Percentiles rank a stretch among this genome's conserved stretches.
Evolutionary conservation across 192 early-diverging fungal genomes (phyloP).

Genomic region (Coemansia sp.): DNA sequence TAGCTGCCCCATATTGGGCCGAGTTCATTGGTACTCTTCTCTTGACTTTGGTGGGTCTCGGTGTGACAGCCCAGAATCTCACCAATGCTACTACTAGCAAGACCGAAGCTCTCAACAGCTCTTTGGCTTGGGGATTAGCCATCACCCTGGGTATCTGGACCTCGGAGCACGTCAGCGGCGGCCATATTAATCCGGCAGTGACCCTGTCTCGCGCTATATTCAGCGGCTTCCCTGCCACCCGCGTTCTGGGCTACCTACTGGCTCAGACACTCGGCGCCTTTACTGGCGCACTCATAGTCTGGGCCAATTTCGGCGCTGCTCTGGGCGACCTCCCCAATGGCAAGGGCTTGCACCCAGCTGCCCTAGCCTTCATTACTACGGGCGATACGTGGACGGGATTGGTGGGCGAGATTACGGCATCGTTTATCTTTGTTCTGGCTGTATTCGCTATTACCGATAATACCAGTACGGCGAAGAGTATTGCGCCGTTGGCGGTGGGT

Average conservation of each 20-base stretch:
- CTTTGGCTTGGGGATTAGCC: slow-evolving; percentile 36
- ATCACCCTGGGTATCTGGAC: slow-evolving; percentile 37
- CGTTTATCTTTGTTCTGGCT: slow-evolving; percentile 58
- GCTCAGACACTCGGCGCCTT: slow-evolving; percentile 55
- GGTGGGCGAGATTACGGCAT: slow-evolving; percentile 57
- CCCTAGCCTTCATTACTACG: slow-evolving; percentile 32
- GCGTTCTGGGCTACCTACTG: slow-evolving; percentile 38
- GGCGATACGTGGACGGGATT: slow-evolving; percentile 24
- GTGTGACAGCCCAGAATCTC: slow-evolving; percentile 32
- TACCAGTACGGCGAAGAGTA: slow-evolving; percentile 45
- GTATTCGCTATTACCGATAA: slow-evolving; percentile 60
- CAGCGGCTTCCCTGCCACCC: slow-evolving; percentile 37
- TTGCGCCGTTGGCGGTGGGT: slow-evolving; percentile 56
- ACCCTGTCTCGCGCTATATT: slow-evolving; percentile 42
- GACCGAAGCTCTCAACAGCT: slow-evolving; percentile 34
- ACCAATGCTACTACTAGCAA: neutral
- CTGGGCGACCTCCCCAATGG: slow-evolving; percentile 11
- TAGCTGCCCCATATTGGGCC: slow-evolving; percentile 48
- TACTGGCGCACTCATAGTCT: slow-evolving; percentile 44
- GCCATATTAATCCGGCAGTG: slow-evolving; percentile 53
- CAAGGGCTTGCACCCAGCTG: slow-evolving; percentile 21
- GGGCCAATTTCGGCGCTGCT: slow-evolving; percentile 28
- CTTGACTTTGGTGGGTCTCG: slow-evolving; percentile 28
- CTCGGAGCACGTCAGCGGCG: slow-evolving; percentile 40
- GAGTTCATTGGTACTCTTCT: slow-evolving; percentile 47